Percentiles rank a stretch among this genome's conserved stretches.
These are phyloP conservation scores for Waitea zeae DNA, from an alignment of 1,284 basidiomycete species.

Conservation along the genomic window DNA sequence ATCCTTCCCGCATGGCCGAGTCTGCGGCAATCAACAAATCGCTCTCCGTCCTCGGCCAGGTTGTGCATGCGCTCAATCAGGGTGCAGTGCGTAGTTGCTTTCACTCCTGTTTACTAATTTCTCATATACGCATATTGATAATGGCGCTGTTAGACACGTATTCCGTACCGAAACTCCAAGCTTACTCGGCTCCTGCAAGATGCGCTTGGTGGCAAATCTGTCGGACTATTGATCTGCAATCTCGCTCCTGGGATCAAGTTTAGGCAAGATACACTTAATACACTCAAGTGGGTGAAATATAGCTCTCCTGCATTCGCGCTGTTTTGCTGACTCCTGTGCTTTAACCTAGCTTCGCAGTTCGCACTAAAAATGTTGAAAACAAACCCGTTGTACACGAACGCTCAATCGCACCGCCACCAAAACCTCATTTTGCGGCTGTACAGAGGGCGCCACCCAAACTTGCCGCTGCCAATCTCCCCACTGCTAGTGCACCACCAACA, in stretches of 20 bases:
- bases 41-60: constrained; percentile 64
- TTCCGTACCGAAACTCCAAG: constrained; percentile 75
- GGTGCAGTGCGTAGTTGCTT: constrained; percentile 32
- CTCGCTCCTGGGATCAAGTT: constrained; percentile 67
- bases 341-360: constrained; percentile 47
- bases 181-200: constrained; percentile 73
- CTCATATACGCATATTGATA: too few species aligned
- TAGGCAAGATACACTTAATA: constrained; percentile 69
- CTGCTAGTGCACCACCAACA: constrained; percentile 5
- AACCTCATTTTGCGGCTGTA: constrained; percentile 43
- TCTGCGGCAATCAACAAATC: constrained; percentile 77
- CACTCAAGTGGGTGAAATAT: constrained; percentile 48
- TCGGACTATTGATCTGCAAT: constrained; percentile 70
- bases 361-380: constrained; percentile 70
- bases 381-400: constrained; percentile 57
- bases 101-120: neutral
- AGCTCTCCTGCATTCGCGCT: constrained; percentile 1
- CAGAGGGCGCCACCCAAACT: constrained; percentile 27
- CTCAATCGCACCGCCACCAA: constrained; percentile 36
- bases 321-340: constrained; percentile 2
- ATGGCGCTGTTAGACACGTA: constrained; percentile 58
- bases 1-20: constrained; percentile 63
- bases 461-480: constrained; percentile 20
- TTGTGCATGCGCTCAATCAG: constrained; percentile 68
- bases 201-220: constrained; percentile 60